Evolutionary conservation across 805 yeast species (phyloP).

Genomic region (Candida suzukii): DNA sequence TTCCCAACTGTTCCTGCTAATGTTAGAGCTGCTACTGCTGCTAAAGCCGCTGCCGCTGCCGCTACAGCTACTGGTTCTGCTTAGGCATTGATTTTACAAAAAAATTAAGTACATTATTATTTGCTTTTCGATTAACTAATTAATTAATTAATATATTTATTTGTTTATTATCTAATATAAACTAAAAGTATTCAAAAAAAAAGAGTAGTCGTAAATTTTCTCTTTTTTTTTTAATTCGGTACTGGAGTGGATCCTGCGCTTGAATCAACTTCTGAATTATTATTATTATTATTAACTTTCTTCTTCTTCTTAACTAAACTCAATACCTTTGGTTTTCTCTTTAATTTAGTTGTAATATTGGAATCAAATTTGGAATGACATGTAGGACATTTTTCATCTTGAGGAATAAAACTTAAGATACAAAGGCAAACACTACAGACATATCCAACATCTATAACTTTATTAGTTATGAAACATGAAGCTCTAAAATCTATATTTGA

Average conservation of each 20-base stretch:
- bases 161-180: no score
- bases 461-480: conserved; percentile 87
- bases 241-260: not conserved
- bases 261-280: not conserved
- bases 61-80: not conserved
- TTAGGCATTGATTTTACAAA: not conserved
- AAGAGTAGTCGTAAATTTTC: no score
- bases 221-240: no score
- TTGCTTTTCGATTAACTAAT: not conserved
- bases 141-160: no score
- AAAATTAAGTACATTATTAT: not conserved
- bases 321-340: conserved; percentile 43
- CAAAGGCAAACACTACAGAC: conserved; percentile 95
- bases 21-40: conserved; percentile 15
- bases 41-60: conserved; percentile 7
- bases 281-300: conserved; percentile 1
- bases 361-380: conserved; percentile 77
- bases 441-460: conserved; percentile 85
- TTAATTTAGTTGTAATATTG: conserved; percentile 48
- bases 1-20: conserved; percentile 37
- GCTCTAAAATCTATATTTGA: conserved; percentile 89
- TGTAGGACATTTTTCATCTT: conserved; percentile 68
- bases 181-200: not conserved
- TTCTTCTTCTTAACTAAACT: conserved; percentile 22
- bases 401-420: conserved; percentile 65